Percentiles rank a stretch among this genome's conserved stretches.
phyloP scores from a whole-genome alignment of 2,329 filamentous ascomycete species.

The Boeremia lycopersici region DNA sequence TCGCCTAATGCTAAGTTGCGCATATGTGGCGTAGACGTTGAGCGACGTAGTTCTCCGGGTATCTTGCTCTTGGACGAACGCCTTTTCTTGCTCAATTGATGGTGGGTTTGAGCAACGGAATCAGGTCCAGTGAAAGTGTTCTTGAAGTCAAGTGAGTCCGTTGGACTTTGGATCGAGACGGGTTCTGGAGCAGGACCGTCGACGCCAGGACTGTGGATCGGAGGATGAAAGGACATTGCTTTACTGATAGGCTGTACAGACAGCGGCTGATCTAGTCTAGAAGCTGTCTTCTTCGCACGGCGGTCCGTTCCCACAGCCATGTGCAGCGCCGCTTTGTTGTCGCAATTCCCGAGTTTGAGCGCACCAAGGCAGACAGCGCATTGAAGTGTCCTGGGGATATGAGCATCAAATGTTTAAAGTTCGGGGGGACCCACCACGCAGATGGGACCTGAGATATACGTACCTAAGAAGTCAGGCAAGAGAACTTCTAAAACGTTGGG shows the following conservation, averaged over 20 bases:
- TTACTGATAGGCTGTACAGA: slow-evolving; percentile 38
- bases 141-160: slow-evolving; percentile 28
- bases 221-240: slow-evolving; percentile 46
- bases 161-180: slow-evolving; percentile 30
- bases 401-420: slow-evolving; percentile 37
- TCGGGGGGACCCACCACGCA: slow-evolving; percentile 27
- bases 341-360: slow-evolving; percentile 35
- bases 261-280: slow-evolving; percentile 41
- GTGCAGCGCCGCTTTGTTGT: slow-evolving; percentile 38
- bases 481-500: slow-evolving; percentile 44
- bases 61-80: slow-evolving; percentile 49
- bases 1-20: slow-evolving; percentile 49
- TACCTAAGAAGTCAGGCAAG: slow-evolving; percentile 38
- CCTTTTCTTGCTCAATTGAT: slow-evolving; percentile 41
- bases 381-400: slow-evolving; percentile 36
- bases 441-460: slow-evolving; percentile 33
- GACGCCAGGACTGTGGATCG: slow-evolving; percentile 35
- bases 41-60: slow-evolving; percentile 49
- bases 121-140: slow-evolving; percentile 28
- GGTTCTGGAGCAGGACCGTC: slow-evolving; percentile 32
- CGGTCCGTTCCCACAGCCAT: slow-evolving; percentile 48
- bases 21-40: slow-evolving; percentile 56
- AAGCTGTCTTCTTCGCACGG: slow-evolving; percentile 43
- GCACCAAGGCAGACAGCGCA: slow-evolving; percentile 34
- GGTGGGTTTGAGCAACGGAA: slow-evolving; percentile 24